Evolutionary conservation across 768 basidiomycete species (phyloP).

Genomic region (Mycena sanguinolenta): DNA sequence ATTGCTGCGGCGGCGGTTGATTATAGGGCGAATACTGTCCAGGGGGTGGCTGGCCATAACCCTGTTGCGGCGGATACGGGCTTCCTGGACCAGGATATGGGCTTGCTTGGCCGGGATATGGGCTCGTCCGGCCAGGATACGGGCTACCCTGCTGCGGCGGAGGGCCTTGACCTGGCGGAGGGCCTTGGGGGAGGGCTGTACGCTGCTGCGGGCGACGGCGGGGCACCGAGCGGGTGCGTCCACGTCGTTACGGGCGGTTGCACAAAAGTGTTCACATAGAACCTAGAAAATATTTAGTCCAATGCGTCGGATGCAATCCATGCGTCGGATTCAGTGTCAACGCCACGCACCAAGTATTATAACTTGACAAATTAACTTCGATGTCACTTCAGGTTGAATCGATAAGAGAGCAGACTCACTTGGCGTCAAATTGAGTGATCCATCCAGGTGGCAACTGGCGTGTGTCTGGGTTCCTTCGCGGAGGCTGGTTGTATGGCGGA

Average conservation of each 20-base stretch:
- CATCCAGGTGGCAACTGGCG: slow-evolving; percentile 77
- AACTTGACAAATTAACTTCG: no score
- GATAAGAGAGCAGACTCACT: slow-evolving; percentile 60
- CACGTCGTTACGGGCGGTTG: slow-evolving; percentile 76
- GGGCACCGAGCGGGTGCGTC: slow-evolving; percentile 76
- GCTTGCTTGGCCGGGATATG: slow-evolving; percentile 35
- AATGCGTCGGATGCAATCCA: not conserved
- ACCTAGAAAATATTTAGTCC: slow-evolving; percentile 61
- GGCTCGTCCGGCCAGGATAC: slow-evolving; percentile 23
- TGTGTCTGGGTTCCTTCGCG: slow-evolving; percentile 67
- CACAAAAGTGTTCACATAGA: slow-evolving; percentile 78
- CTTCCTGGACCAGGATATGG: slow-evolving; percentile 42
- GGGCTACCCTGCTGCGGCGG: slow-evolving; percentile 28
- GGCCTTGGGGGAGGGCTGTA: slow-evolving; percentile 60
- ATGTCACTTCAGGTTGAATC: slow-evolving; percentile 38
- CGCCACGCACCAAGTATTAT: slow-evolving; percentile 70
- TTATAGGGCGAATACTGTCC: slow-evolving; percentile 40
- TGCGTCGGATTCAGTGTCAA: slow-evolving; percentile 7
- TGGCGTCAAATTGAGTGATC: slow-evolving; percentile 75
- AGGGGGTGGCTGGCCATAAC: slow-evolving; percentile 26
- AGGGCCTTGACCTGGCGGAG: slow-evolving; percentile 54
- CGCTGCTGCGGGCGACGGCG: slow-evolving; percentile 52
- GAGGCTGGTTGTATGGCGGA: slow-evolving; percentile 54
- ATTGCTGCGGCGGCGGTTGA: slow-evolving; percentile 41
- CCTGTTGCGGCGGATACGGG: slow-evolving; percentile 34